Conservation (phyloP, 139 green algal species). For the Chlorella sp. region DNA sequence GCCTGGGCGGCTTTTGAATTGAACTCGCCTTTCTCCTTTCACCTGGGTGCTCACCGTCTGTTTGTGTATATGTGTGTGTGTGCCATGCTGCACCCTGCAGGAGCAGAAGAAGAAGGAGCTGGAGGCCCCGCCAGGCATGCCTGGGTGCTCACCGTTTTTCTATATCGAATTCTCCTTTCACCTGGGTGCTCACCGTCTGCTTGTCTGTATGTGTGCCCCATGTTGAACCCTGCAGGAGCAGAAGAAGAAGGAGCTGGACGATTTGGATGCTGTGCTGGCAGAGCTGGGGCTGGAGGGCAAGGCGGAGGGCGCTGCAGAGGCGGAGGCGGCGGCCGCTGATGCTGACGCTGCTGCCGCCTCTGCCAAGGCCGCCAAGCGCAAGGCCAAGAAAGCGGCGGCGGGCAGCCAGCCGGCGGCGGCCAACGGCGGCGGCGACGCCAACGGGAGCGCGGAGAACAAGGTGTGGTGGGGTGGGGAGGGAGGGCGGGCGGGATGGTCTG, state of each 20-base stretch:
- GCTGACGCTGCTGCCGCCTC: neutral
- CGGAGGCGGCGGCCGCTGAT: neutral
- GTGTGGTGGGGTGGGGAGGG: neutral
- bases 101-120: too few relatives aligned
- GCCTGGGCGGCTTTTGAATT: too few relatives aligned
- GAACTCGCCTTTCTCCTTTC: too few relatives aligned
- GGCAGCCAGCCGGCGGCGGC: neutral
- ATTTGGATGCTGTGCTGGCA: constrained; percentile 59
- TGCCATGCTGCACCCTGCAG: too few relatives aligned
- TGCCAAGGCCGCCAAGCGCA: constrained; percentile 49
- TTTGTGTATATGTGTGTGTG: too few relatives aligned
- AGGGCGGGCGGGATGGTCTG: neutral
- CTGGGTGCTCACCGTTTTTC: neutral
- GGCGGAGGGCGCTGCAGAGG: neutral
- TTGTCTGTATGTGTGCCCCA: too few relatives aligned
- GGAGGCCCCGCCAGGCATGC: too few relatives aligned
- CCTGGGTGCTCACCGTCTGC: too few relatives aligned
- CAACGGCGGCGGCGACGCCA: neutral
- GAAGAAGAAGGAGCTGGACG: constrained; percentile 66
- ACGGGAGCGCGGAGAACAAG: constrained; percentile 34
- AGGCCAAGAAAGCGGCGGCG: constrained; percentile 40
- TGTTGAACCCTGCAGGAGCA: constrained; percentile 53
- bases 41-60: neutral
- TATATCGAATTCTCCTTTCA: too few relatives aligned
- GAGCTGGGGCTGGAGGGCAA: constrained; percentile 61